Conservation (phyloP, 2,329 filamentous ascomycete species). For the Fusarium sp. region DNA sequence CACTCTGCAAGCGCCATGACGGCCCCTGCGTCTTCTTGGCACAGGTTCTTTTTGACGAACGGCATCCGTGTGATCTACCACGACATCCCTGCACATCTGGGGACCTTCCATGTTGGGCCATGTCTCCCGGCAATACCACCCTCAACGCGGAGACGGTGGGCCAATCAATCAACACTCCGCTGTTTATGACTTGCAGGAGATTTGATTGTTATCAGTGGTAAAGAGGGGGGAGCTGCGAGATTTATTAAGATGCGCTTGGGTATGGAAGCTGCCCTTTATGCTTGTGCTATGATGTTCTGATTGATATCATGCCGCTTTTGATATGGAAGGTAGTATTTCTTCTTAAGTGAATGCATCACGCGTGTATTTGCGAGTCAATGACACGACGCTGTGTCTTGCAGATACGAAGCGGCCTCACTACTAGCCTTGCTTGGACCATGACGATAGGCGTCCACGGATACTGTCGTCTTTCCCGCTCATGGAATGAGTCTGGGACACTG, state of each 20-base stretch:
- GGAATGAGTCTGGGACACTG: accelerated
- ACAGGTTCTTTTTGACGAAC: background rate
- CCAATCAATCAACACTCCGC: background rate
- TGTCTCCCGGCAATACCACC: background rate
- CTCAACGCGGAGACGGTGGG: background rate
- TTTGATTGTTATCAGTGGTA: background rate
- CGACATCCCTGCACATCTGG: background rate
- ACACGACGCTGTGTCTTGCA: background rate
- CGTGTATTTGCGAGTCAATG: background rate
- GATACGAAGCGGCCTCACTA: background rate
- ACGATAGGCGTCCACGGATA: accelerated
- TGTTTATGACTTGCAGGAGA: background rate
- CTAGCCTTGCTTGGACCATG: background rate
- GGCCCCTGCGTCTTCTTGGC: background rate
- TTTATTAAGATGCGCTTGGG: background rate
- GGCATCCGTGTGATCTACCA: background rate
- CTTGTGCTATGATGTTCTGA: background rate
- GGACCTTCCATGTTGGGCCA: background rate
- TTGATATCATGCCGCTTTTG: background rate
- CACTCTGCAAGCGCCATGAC: background rate
- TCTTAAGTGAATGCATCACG: background rate
- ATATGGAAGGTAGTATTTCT: constrained; percentile 9
- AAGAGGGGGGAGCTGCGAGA: background rate
- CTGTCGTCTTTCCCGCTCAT: accelerated
- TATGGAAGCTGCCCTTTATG: constrained; percentile 1